A percentile compares a stretch with the other conserved stretches of the same genome.
Evolutionary conservation across 345 rosid species (phyloP).

Genomic region (Erysimum cheiranthoides): DNA sequence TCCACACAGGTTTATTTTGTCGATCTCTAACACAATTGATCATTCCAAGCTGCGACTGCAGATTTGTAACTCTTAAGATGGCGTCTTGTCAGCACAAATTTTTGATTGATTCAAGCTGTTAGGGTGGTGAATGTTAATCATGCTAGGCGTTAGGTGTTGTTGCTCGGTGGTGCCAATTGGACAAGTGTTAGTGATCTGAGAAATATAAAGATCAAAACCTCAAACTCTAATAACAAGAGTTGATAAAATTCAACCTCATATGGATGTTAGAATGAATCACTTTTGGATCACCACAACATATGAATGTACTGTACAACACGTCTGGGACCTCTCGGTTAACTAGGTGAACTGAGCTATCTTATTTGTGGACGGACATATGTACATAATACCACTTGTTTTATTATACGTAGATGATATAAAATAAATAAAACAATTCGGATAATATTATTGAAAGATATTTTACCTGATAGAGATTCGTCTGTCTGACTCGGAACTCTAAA

Average conservation of each 20-base stretch:
- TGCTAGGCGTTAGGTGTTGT: no score
- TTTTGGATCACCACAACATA: no score
- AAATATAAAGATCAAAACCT: background rate
- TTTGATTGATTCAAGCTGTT: background rate
- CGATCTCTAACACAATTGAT: background rate
- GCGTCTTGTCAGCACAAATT: background rate
- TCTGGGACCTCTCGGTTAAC: no score
- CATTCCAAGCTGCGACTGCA: background rate
- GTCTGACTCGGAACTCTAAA: constrained; percentile 28
- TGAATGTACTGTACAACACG: no score
- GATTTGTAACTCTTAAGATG: background rate
- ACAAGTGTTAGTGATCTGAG: background rate
- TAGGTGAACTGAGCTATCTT: background rate
- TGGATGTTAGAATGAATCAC: no score
- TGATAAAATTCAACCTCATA: no score
- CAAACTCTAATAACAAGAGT: no score
- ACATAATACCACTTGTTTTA: background rate
- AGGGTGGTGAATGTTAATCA: background rate
- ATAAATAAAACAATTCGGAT: background rate
- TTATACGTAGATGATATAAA: background rate
- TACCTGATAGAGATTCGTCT: constrained; percentile 5
- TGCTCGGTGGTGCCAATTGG: no score
- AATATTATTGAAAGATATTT: background rate
- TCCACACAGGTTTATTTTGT: background rate
- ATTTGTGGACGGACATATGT: background rate